These are phyloP conservation scores for Candida palmyrensis DNA, from an alignment of 805 yeast species.

Conservation along the genomic window DNA sequence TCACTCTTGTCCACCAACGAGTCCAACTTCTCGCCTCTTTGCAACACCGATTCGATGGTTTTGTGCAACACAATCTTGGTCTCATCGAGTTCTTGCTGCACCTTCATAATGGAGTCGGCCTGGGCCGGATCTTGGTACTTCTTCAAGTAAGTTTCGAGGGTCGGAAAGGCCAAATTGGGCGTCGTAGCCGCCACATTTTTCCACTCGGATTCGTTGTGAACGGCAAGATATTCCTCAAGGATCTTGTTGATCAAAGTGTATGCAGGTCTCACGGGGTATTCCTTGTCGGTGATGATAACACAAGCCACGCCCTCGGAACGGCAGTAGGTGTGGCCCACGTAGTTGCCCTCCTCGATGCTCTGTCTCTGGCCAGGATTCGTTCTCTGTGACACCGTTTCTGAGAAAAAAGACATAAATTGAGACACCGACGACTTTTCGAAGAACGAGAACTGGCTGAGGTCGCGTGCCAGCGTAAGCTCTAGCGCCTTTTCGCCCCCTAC, in stretches of 20 bases:
- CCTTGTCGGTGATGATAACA: constrained; percentile 88
- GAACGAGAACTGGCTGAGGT: constrained; percentile 79
- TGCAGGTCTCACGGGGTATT: constrained; percentile 95
- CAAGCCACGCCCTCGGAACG: constrained; percentile 90
- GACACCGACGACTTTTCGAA: constrained; percentile 79
- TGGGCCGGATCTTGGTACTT: constrained; percentile 96
- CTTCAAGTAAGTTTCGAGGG: constrained; percentile 62
- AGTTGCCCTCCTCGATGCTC: constrained; percentile 85
- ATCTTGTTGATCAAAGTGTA: constrained; percentile 87
- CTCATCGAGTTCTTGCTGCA: constrained; percentile 96
- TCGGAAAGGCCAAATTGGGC: constrained; percentile 47
- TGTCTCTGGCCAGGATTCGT: constrained; percentile 90
- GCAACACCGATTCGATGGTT: constrained; percentile 89
- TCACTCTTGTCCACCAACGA: constrained; percentile 92
- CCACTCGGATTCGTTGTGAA: constrained; percentile 78
- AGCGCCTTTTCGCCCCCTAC: constrained; percentile 56
- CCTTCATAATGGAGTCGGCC: constrained; percentile 95
- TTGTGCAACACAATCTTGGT: constrained; percentile 95
- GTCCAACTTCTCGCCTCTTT: constrained; percentile 95
- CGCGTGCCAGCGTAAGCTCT: constrained; percentile 76
- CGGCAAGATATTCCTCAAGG: constrained; percentile 81
- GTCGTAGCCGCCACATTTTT: constrained; percentile 38
- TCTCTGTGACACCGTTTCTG: constrained; percentile 85
- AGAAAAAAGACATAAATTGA: constrained; percentile 92
- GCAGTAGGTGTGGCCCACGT: constrained; percentile 87